Conservation (phyloP, 169 alveolate species). For the Eimeria brunetti region DNA sequence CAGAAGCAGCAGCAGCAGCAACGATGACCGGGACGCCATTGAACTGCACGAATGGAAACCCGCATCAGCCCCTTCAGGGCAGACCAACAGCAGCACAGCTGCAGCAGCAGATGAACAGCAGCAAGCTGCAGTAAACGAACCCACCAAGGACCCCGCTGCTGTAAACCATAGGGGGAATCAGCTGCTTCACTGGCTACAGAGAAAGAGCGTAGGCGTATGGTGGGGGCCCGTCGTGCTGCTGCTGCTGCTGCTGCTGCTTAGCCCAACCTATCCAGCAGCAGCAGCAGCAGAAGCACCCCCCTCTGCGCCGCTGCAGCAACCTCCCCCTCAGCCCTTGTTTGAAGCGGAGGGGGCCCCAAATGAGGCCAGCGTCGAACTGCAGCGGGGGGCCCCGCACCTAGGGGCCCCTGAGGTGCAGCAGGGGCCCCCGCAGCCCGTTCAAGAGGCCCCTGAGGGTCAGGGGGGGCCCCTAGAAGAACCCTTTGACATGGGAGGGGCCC, state of each 20-base stretch:
- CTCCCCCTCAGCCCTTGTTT: not conserved
- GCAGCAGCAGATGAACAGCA: not conserved
- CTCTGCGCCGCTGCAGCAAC: not conserved
- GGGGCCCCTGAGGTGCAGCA: not conserved
- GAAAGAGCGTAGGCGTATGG: not conserved
- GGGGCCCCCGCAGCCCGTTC: not conserved
- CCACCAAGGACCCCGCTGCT: not conserved
- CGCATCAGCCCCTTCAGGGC: not conserved
- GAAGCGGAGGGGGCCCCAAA: not conserved
- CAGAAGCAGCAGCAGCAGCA: constrained; percentile 17
- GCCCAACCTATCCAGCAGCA: not conserved
- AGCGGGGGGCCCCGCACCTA: not conserved
- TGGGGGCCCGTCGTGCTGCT: constrained; percentile 27
- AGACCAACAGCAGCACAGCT: not conserved
- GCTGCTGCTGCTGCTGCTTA: constrained; percentile 15
- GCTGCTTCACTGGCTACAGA: not conserved
- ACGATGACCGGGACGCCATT: constrained; percentile 29
- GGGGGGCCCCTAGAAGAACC: not conserved
- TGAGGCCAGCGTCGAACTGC: not conserved
- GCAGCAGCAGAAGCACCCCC: not conserved
- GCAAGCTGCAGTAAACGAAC: not conserved
- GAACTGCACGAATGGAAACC: constrained; percentile 43
- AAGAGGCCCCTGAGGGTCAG: not conserved
- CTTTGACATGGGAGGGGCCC: not conserved
- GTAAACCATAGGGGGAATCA: constrained; percentile 10